These are phyloP conservation scores for Blastobotrys arbuscula DNA, from an alignment of 1,139 yeast species.

Conservation along the genomic window DNA sequence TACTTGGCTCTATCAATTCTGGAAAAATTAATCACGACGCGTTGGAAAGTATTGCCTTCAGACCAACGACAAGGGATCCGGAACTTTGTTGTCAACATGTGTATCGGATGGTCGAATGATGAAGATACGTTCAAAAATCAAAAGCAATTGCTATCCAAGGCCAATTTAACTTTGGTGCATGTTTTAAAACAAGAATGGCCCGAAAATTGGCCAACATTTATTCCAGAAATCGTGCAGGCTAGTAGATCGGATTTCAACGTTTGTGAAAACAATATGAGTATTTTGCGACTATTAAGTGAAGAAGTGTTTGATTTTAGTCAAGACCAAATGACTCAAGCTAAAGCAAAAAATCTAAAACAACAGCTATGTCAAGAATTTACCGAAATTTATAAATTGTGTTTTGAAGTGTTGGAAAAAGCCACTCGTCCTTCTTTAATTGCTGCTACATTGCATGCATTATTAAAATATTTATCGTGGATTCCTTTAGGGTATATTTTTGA, in stretches of 20 bases:
- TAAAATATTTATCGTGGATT: constrained; percentile 90
- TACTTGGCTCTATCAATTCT: constrained; percentile 84
- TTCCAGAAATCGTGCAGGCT: constrained; percentile 85
- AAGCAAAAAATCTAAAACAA: constrained; percentile 72
- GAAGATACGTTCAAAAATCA: constrained; percentile 70
- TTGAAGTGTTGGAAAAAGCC: constrained; percentile 86
- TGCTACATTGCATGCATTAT: constrained; percentile 78
- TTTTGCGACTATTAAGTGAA: constrained; percentile 80
- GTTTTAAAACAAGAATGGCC: constrained; percentile 99
- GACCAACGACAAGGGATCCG: constrained; percentile 81
- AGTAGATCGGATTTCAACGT: constrained; percentile 84
- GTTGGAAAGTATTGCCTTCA: constrained; percentile 89
- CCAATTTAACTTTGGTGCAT: constrained; percentile 89
- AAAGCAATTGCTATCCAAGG: constrained; percentile 82
- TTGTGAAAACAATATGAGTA: constrained; percentile 95
- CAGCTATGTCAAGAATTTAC: constrained; percentile 89
- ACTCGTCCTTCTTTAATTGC: constrained; percentile 67
- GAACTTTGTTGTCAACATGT: constrained; percentile 89
- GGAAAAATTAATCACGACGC: constrained; percentile 81
- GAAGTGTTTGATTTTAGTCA: constrained; percentile 94
- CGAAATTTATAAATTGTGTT: constrained; percentile 87
- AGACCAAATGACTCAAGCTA: constrained; percentile 95
- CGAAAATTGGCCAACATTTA: constrained; percentile 94
- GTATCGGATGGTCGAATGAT: constrained; percentile 83
- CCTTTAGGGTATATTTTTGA: constrained; percentile 86